Conservation (phyloP, 495 filamentous ascomycete species). For the Aspergillus steynii region DNA sequence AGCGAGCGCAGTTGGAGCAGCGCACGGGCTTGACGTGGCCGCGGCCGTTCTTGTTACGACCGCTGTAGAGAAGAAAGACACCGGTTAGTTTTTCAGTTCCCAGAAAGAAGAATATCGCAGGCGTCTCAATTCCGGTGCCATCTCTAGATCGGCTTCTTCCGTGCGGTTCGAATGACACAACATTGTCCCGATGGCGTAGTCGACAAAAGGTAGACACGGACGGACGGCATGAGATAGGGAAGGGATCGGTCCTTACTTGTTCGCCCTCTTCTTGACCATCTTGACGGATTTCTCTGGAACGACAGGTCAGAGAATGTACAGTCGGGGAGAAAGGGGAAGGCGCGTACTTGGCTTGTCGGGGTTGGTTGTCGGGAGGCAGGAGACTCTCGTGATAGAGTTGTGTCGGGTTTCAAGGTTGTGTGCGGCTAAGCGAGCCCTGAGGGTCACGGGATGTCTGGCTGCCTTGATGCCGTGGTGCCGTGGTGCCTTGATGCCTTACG, state of each 20-base stretch:
- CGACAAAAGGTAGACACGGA: constrained; percentile 27
- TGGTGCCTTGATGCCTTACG: neutral
- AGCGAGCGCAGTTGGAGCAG: constrained; percentile 99
- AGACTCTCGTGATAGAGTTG: constrained; percentile 40
- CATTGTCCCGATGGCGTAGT: constrained; percentile 29
- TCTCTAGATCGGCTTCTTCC: neutral
- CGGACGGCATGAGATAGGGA: constrained; percentile 20
- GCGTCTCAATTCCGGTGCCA: neutral
- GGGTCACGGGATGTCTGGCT: constrained; percentile 1
- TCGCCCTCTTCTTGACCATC: constrained; percentile 99
- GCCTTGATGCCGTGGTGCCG: neutral
- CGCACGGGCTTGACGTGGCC: constrained; percentile 99
- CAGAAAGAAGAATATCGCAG: neutral
- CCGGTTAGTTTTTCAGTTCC: constrained; percentile 16
- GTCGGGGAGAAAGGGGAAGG: constrained; percentile 23
- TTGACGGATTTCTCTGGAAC: constrained; percentile 63
- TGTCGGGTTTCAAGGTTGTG: constrained; percentile 29
- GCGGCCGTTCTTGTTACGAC: constrained; percentile 99
- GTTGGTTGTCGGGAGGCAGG: constrained; percentile 44
- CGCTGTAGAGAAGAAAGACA: constrained; percentile 50
- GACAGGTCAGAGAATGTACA: constrained; percentile 29
- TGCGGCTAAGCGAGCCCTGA: constrained; percentile 12
- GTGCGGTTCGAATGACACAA: neutral
- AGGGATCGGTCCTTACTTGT: constrained; percentile 68
- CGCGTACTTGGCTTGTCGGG: constrained; percentile 51